Conservation (phyloP, 108 stramenopile species). For the Epithemia pelagica region DNA sequence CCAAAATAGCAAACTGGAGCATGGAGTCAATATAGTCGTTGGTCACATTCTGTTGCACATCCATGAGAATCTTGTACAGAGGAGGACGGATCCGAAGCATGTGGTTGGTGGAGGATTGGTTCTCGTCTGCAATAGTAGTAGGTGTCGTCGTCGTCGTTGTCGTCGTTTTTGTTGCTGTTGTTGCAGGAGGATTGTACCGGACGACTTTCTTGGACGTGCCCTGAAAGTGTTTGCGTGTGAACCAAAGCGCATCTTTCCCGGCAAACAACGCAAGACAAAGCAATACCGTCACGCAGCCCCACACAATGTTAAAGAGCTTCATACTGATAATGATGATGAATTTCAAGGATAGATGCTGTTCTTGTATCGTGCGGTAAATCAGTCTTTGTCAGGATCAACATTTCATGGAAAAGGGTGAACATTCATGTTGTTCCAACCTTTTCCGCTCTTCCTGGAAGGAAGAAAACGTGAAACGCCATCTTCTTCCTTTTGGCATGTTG, state of each 20-base stretch:
- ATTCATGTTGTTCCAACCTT: too few relatives aligned
- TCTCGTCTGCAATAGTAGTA: not conserved
- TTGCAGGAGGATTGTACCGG: not conserved
- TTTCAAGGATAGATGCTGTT: not conserved
- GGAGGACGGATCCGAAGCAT: not conserved
- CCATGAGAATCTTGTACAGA: not conserved
- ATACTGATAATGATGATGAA: not conserved
- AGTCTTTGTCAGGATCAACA: too few relatives aligned
- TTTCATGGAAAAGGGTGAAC: too few relatives aligned
- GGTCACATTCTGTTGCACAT: not conserved
- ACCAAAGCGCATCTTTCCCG: not conserved
- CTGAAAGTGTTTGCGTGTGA: not conserved
- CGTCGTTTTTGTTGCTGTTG: too few relatives aligned
- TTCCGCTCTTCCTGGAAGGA: too few relatives aligned
- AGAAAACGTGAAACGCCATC: too few relatives aligned
- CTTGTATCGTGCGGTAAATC: too few relatives aligned
- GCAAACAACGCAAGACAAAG: not conserved
- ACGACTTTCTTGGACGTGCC: not conserved
- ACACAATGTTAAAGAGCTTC: not conserved
- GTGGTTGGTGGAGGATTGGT: not conserved
- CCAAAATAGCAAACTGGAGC: conserved; percentile 72
- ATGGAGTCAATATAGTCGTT: conserved; percentile 3
- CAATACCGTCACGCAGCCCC: not conserved
- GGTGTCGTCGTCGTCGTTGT: too few relatives aligned
- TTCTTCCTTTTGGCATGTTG: too few relatives aligned